phyloP scores from a whole-genome alignment of 1,284 basidiomycete species.

The Moniliophthora roreri region DNA sequence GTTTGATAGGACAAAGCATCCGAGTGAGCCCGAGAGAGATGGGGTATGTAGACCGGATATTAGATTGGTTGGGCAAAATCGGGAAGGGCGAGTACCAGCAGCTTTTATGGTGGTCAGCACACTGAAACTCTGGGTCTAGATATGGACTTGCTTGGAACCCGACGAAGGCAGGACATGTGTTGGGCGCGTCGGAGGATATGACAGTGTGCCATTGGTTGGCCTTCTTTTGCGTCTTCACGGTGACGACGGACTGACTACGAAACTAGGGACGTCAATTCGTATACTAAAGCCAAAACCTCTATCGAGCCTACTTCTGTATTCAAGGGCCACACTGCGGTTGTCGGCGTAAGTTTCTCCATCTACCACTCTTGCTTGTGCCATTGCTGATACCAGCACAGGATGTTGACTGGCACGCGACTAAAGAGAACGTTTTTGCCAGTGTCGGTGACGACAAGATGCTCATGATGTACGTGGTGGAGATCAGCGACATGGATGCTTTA shows the following conservation, averaged over 20 bases:
- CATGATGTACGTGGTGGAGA: constrained; percentile 64
- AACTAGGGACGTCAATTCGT: constrained; percentile 95
- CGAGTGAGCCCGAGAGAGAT: constrained; percentile 85
- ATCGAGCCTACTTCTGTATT: constrained; percentile 85
- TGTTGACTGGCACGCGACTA: constrained; percentile 91
- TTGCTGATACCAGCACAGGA: constrained; percentile 56
- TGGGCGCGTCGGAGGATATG: constrained; percentile 94
- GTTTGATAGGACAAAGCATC: constrained; percentile 97
- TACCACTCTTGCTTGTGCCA: too few species aligned
- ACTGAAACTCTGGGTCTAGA: constrained; percentile 38
- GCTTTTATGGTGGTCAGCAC: not conserved
- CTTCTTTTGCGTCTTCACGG: not conserved
- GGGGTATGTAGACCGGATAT: constrained; percentile 92
- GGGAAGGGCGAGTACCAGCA: constrained; percentile 76
- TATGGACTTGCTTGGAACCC: constrained; percentile 96
- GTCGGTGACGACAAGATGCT: constrained; percentile 97
- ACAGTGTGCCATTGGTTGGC: constrained; percentile 93
- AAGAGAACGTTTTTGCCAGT: constrained; percentile 89
- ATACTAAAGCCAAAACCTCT: constrained; percentile 77
- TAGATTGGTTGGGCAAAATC: constrained; percentile 83
- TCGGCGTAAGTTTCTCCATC: constrained; percentile 64
- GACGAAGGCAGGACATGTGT: constrained; percentile 77
- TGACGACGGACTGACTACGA: too few species aligned
- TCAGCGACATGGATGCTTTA: constrained; percentile 2
- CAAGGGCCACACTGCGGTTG: constrained; percentile 86